phyloP scores from a whole-genome alignment of 805 yeast genomes.

The Hanseniaspora lachancei region DNA sequence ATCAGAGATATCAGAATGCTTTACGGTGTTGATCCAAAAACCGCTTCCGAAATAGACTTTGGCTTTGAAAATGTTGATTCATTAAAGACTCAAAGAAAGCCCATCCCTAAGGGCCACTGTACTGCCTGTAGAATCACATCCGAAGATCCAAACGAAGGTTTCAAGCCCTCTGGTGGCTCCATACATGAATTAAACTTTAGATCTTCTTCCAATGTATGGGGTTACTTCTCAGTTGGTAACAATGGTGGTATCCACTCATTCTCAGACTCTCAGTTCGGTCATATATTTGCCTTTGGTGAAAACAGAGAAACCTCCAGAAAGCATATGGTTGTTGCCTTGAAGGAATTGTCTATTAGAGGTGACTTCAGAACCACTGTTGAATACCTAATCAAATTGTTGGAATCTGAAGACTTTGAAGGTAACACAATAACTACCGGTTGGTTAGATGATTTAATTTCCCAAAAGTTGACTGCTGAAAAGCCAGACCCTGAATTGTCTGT shows the following conservation, averaged over 20 bases:
- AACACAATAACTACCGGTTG: slow-evolving; percentile 97
- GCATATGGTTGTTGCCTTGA: slow-evolving; percentile 97
- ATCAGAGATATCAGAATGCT: slow-evolving; percentile 81
- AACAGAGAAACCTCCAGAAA: slow-evolving; percentile 95
- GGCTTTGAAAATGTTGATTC: slow-evolving; percentile 66
- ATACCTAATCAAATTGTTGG: slow-evolving; percentile 84
- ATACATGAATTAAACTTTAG: slow-evolving; percentile 92
- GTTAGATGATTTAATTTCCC: slow-evolving; percentile 91
- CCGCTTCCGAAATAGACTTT: slow-evolving; percentile 80
- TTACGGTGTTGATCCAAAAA: slow-evolving; percentile 93
- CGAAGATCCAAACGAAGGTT: slow-evolving; percentile 98
- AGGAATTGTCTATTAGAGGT: slow-evolving; percentile 93
- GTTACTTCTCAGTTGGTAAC: slow-evolving; percentile 93
- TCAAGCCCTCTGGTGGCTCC: slow-evolving; percentile 96
- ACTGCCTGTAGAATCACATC: slow-evolving; percentile 98
- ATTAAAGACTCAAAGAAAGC: slow-evolving; percentile 71
- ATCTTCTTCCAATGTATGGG: slow-evolving; percentile 98
- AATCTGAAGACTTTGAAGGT: slow-evolving; percentile 91
- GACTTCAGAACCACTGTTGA: slow-evolving; percentile 97
- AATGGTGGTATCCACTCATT: slow-evolving; percentile 95
- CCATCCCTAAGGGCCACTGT: slow-evolving; percentile 94
- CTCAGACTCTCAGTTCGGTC: slow-evolving; percentile 98
- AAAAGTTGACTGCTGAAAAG: slow-evolving; percentile 90
- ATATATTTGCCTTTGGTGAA: slow-evolving; percentile 97
- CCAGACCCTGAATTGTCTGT: slow-evolving; percentile 88